Evolutionary conservation across 805 yeast species (phyloP).

Genomic region (Candida ulmi): DNA sequence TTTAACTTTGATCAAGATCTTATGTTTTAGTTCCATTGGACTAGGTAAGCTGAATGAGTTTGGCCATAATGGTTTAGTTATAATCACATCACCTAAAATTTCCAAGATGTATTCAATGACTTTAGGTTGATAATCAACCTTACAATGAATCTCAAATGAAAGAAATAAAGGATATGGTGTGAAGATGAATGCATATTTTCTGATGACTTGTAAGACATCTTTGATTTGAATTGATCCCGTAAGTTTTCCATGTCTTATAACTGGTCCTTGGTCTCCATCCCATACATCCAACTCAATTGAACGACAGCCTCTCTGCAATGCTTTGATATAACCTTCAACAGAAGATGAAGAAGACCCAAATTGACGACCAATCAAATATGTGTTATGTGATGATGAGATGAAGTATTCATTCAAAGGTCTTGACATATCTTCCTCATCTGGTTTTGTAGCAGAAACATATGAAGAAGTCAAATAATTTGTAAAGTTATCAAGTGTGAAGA

Average conservation of each 20-base stretch:
- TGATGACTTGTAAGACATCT: constrained; percentile 66
- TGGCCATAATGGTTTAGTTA: constrained; percentile 23
- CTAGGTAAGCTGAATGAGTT: constrained; percentile 48
- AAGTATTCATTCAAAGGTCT: constrained; percentile 80
- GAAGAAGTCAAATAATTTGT: constrained; percentile 27
- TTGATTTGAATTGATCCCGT: constrained; percentile 66
- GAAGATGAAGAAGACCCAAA: constrained; percentile 75
- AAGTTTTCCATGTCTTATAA: constrained; percentile 88
- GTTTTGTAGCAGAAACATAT: constrained; percentile 17
- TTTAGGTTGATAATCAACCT: constrained; percentile 55
- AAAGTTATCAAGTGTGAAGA: constrained; percentile 12
- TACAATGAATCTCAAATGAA: constrained; percentile 83
- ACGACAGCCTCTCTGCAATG: constrained; percentile 86
- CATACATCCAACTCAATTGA: constrained; percentile 95
- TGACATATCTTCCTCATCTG: constrained; percentile 32
- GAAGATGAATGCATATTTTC: constrained; percentile 83
- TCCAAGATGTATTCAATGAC: constrained; percentile 49
- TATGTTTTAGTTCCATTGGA: constrained; percentile 67
- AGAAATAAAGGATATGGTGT: constrained; percentile 82
- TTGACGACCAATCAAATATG: constrained; percentile 85
- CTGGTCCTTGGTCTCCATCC: constrained; percentile 81
- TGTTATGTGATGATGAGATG: constrained; percentile 92
- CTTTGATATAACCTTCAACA: constrained; percentile 82
- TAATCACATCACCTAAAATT: constrained; percentile 52
- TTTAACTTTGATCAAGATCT: constrained; percentile 75